Base-by-base conservation (phyloP, 345 rosid species). In the Sapria himalayana region DNA sequence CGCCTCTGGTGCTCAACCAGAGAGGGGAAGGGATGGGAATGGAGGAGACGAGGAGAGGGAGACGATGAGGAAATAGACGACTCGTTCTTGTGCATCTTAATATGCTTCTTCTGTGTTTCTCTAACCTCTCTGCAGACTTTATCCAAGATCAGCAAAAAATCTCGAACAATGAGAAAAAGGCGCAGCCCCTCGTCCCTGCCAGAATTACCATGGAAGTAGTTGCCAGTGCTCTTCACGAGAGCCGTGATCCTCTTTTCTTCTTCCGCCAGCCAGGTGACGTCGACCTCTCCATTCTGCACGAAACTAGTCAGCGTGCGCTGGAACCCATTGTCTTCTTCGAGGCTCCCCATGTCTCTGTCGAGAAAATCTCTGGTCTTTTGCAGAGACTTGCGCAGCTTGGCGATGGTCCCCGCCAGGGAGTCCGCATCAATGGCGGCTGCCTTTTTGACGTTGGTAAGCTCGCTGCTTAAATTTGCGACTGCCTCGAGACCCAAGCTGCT, bases 191-290 rank as follows among this genome's bases (percentile, higher is more conserved):
- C 99, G 32, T 84, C 92, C 64, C 71, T 84, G 32, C 84, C 86
- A 1, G 93, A 60, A 40, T 91, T 91, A 22, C 99, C 99, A 56
- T 91, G 95, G 72, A 84, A 91, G 50, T 91, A 91, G 50, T 91
- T 93, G 1, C 92, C 93, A 12, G 95, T 72, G 54, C 71, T 74
- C 69, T 80, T 91, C 72, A 84, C 93, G 45, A 91, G 34, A 41
- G 70, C 67, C 77, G 71, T 69, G 41, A 91, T 77, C 54, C 74
- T 79, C 77, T 74, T 77, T 54, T 91, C 99, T 64, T 91, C 95
- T 41, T 50, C 76, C 22, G 69, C 64, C 59, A 84, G 50, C n/a
- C 59, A 43, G 65, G 45, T 62, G 53, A 80, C 51, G 29, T 73
- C 77, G 19, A 46, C 65, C 63, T 74, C 93, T 2, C 93, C 92